phyloP scores from a whole-genome alignment of 1,284 basidiomycete species.

The Mycena citricolor region DNA sequence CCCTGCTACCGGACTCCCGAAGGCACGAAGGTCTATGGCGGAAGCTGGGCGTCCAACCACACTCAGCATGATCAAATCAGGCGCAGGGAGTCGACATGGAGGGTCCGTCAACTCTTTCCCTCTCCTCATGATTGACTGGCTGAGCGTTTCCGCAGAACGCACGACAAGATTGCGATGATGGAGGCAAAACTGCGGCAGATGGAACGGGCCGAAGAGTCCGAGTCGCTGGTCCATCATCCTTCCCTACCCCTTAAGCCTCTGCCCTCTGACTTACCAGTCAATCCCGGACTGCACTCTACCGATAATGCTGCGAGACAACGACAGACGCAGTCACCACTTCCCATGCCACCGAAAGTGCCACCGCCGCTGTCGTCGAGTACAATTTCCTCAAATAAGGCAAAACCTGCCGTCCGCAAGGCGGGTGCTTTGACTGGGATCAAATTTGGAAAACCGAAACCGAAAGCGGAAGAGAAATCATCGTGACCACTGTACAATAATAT shows the following conservation, averaged over 20 bases:
- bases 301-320: slow-evolving; percentile 18
- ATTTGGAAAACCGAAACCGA: slow-evolving; percentile 16
- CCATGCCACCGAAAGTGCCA: no score
- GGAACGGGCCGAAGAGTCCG: slow-evolving; percentile 40
- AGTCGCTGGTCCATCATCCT: slow-evolving; percentile 39
- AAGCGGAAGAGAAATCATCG: neutral
- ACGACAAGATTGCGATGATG: slow-evolving; percentile 90
- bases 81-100: slow-evolving; percentile 52
- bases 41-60: slow-evolving; percentile 79
- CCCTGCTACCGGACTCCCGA: slow-evolving; percentile 26
- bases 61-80: slow-evolving; percentile 82
- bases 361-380: slow-evolving; percentile 10
- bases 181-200: slow-evolving; percentile 91
- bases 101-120: slow-evolving; percentile 49
- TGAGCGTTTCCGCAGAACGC: slow-evolving; percentile 53
- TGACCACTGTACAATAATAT: slow-evolving; percentile 2
- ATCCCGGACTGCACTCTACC: neutral
- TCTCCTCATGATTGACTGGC: slow-evolving; percentile 3
- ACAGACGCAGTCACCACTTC: no score
- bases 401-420: neutral
- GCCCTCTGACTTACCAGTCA: slow-evolving; percentile 18
- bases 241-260: slow-evolving; percentile 55
- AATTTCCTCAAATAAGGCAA: slow-evolving; percentile 1
- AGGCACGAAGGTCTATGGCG: slow-evolving; percentile 46
- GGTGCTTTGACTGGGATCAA: slow-evolving; percentile 16